These are phyloP conservation scores for Suillus subluteus DNA, from an alignment of 768 basidiomycete species.

Conservation along the genomic window DNA sequence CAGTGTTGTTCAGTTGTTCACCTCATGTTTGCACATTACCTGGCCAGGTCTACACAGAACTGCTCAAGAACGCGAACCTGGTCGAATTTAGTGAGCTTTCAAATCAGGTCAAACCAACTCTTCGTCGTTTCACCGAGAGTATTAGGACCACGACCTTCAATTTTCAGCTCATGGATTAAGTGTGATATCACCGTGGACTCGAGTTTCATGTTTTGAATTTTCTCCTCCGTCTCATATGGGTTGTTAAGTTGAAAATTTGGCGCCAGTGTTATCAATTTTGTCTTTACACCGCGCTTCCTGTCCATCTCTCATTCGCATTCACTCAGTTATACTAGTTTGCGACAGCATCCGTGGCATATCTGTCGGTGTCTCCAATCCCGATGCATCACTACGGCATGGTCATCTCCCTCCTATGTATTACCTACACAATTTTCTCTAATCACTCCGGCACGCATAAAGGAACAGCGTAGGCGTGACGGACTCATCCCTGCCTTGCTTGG, in stretches of 20 bases:
- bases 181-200: too few species aligned
- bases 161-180: conserved; percentile 42
- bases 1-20: neutral
- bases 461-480: too few species aligned
- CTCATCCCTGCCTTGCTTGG: too few species aligned
- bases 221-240: too few species aligned
- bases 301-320: conserved; percentile 23
- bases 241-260: too few species aligned
- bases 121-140: neutral
- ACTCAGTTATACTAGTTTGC: neutral
- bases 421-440: neutral
- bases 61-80: neutral
- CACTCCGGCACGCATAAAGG: neutral
- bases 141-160: conserved; percentile 28
- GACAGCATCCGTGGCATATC: conserved; percentile 11
- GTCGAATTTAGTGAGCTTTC: neutral
- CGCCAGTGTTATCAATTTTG: neutral
- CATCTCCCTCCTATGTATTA: neutral
- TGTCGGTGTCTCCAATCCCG: too few species aligned
- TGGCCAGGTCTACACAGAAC: neutral
- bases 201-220: too few species aligned
- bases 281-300: conserved; percentile 29
- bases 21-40: neutral
- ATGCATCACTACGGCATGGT: neutral
- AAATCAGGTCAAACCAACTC: neutral